Base-by-base conservation (phyloP, 2,329 filamentous ascomycete species). In the Aspergillus phoenicis region DNA sequence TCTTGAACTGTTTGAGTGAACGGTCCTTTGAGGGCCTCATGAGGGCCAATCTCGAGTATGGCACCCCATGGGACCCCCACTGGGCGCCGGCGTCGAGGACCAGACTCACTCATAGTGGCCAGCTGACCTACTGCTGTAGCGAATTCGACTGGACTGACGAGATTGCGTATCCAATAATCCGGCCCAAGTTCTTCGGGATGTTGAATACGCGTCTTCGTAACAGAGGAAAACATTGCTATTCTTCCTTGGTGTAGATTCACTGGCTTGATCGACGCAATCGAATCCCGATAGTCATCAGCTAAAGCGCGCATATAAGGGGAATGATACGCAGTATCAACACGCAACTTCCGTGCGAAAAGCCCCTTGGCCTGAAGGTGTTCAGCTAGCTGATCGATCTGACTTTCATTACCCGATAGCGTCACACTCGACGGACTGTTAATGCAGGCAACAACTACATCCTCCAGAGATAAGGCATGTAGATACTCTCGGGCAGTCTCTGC, bases 331-430 rank as follows among this genome's bases (percentile, higher is more conserved):
- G 28, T 33, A 8, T 13, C 13, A 8, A 52, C 28, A 6, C 33
- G 26, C 6, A 52, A 8, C 8, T 22, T n/a, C 2, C 49, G 26
- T 1, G 49, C 49, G 15, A 52, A 52, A 4, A 22, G 17, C 17
- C 33, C 58, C 38, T 68, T 61, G 7, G 52, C 43, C 61, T 81
- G 79, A 63, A 86, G 81, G 2, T 78, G 66, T 26, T 75, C 71
- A 24, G 78, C 77, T 36, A 76, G 71, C 51, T 82, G 75, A 17
- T 81, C 77, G 8, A 86, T 74, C 2, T 75, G 78, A 0, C 74
- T 70, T 49, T 79, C 75, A 51, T 84, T 81, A 10, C 84, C 84
- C 0, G 84, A 85, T 0, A 84, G 76, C 0, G 84, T 59, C 69
- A 74, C 71, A 8, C 61, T 63, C 3, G 49, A 52, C 6, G 49